Evolutionary conservation across 257 asterid genomes (phyloP).

Genomic region (Solanum chmielewskii): DNA sequence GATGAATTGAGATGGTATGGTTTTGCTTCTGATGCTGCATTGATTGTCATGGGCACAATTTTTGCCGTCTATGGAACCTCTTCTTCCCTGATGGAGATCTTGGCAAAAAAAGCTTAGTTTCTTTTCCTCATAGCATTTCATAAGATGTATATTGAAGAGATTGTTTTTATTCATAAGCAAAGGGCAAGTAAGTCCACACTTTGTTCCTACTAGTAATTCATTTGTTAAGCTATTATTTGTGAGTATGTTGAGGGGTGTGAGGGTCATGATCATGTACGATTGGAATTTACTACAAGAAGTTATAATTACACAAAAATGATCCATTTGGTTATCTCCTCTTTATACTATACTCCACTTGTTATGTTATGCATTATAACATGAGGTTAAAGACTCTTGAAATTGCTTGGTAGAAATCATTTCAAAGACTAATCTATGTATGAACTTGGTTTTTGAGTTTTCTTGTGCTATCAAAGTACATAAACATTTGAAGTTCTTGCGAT

Average conservation of each 20-base stretch:
- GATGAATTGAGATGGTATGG: conserved; percentile 36
- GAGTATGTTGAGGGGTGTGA: background rate
- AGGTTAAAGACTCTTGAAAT: background rate
- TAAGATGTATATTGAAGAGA: background rate
- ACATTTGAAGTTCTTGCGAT: background rate
- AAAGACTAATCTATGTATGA: background rate
- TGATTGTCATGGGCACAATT: conserved; percentile 14
- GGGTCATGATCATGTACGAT: background rate
- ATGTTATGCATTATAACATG: background rate
- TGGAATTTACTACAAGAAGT: background rate
- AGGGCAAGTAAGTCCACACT: background rate
- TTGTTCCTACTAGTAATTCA: background rate
- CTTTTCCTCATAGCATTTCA: background rate
- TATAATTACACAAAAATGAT: background rate
- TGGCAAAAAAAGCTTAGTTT: background rate
- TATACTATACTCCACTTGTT: background rate
- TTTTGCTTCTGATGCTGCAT: conserved; percentile 5
- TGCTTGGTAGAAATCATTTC: background rate
- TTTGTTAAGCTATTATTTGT: background rate
- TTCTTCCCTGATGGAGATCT: conserved; percentile 19
- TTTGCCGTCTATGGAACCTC: conserved; percentile 19
- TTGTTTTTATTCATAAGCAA: background rate
- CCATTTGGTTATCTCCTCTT: background rate
- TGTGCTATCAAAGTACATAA: background rate
- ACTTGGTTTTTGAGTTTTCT: background rate